These are phyloP conservation scores for Lepidium didymum DNA, from an alignment of 345 rosid species.

Conservation along the genomic window DNA sequence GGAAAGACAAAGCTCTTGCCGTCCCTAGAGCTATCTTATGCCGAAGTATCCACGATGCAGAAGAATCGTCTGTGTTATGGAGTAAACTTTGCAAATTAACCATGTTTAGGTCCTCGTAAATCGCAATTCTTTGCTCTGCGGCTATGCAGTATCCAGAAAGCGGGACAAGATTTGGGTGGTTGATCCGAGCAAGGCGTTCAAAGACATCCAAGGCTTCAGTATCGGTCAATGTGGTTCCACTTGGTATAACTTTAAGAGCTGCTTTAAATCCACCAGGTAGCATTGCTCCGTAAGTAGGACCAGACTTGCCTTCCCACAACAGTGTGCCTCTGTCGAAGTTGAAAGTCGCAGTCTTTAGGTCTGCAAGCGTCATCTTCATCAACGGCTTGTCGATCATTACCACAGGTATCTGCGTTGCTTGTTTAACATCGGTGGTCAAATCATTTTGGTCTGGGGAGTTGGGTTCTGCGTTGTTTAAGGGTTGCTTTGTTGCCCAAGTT, in stretches of 20 bases:
- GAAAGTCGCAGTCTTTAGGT: constrained; percentile 76
- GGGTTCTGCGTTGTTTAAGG: constrained; percentile 36
- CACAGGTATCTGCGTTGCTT: constrained; percentile 28
- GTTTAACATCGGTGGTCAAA: constrained; percentile 53
- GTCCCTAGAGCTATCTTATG: constrained; percentile 83
- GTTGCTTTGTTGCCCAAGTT: constrained; percentile 67
- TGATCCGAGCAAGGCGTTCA: constrained; percentile 75
- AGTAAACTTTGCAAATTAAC: constrained; percentile 71
- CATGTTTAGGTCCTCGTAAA: constrained; percentile 79
- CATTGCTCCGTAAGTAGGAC: constrained; percentile 80
- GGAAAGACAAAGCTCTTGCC: constrained; percentile 83
- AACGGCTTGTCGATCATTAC: constrained; percentile 86
- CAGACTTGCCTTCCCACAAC: constrained; percentile 81
- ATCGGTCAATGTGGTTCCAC: constrained; percentile 68
- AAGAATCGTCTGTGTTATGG: constrained; percentile 32
- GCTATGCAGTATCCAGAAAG: constrained; percentile 81
- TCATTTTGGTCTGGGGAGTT: constrained; percentile 64
- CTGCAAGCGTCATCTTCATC: constrained; percentile 70
- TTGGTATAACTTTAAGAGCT: constrained; percentile 75
- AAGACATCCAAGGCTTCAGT: constrained; percentile 68
- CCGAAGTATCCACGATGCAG: constrained; percentile 68
- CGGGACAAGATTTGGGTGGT: constrained; percentile 81
- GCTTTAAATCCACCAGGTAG: constrained; percentile 79
- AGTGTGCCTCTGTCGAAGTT: constrained; percentile 70
- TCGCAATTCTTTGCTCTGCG: constrained; percentile 77